Conservation (phyloP, 768 basidiomycete genomes). For the Leccinum barrowsii region DNA sequence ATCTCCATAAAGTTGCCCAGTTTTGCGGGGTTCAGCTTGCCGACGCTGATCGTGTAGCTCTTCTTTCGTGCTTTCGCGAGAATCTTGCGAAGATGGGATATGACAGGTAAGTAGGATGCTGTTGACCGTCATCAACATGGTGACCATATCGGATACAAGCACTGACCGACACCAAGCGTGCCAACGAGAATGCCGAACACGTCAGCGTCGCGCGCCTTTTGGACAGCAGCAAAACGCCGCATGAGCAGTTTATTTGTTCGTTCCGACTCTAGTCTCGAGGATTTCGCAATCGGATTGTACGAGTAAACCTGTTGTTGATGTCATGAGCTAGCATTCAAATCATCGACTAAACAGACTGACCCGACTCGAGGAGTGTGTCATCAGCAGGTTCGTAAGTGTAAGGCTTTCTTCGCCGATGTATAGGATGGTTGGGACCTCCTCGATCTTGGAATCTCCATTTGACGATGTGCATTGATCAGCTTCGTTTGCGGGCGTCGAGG, state of each 20-base stretch:
- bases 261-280: slow-evolving; percentile 54
- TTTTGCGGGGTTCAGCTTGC: slow-evolving; percentile 92
- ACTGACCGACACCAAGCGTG: slow-evolving; percentile 82
- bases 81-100: slow-evolving; percentile 72
- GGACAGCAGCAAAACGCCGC: slow-evolving; percentile 83
- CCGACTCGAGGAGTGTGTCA: slow-evolving; percentile 67
- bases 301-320: slow-evolving; percentile 57
- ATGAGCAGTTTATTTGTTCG: slow-evolving; percentile 81
- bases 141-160: background rate
- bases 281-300: slow-evolving; percentile 59
- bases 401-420: slow-evolving; percentile 82
- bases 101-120: slow-evolving; percentile 86
- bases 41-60: slow-evolving; percentile 91
- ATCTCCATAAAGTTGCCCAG: slow-evolving; percentile 95
- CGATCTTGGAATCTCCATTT: background rate
- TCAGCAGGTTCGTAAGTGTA: slow-evolving; percentile 77
- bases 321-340: background rate
- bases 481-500: background rate
- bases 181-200: slow-evolving; percentile 95
- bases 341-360: slow-evolving; percentile 36
- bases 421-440: slow-evolving; percentile 31
- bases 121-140: background rate
- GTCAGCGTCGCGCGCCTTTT: slow-evolving; percentile 87
- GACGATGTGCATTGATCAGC: background rate
- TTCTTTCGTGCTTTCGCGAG: slow-evolving; percentile 75